Percentiles rank a stretch among this genome's conserved stretches.
Conservation (phyloP, 75 land plant genomes). For the Ceratopteris richardii region DNA sequence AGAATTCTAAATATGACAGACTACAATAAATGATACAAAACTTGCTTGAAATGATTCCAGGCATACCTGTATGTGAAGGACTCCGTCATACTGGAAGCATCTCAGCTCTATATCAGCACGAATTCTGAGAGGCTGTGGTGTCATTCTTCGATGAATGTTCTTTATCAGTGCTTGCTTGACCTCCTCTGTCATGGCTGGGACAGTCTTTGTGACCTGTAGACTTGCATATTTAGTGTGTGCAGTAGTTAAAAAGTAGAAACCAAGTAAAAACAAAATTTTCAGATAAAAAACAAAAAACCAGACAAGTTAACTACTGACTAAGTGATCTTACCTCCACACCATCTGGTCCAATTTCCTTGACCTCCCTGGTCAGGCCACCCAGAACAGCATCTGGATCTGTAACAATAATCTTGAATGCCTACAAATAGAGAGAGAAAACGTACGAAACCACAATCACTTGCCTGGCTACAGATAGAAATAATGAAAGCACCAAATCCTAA, state of each 20-base stretch:
- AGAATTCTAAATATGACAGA: background rate
- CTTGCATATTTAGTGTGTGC: background rate
- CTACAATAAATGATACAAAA: background rate
- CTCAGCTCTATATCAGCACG: slow-evolving; percentile 95
- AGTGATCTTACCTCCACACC: slow-evolving; percentile 61
- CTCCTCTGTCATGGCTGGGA: slow-evolving; percentile 71
- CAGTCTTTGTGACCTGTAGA: slow-evolving; percentile 61
- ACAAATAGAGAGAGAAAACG: background rate
- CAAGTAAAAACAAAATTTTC: too few species aligned
- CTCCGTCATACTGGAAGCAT: slow-evolving; percentile 96
- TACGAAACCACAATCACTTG: background rate
- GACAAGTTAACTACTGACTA: background rate
- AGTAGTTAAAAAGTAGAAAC: background rate
- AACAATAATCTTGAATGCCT: slow-evolving; percentile 93
- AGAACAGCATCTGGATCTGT: slow-evolving; percentile 84
- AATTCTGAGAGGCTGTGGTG: slow-evolving; percentile 87
- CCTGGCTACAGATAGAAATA: background rate
- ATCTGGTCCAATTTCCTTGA: slow-evolving; percentile 82
- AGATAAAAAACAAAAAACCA: background rate
- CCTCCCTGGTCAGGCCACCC: slow-evolving; percentile 66
- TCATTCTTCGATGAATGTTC: slow-evolving; percentile 90
- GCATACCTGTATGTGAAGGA: slow-evolving; percentile 85
- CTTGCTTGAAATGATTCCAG: background rate
- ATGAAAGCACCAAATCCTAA: background rate
- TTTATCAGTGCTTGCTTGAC: slow-evolving; percentile 78